Conservation (phyloP, 148 eudicot species). For the Chenopodium formosanum region DNA sequence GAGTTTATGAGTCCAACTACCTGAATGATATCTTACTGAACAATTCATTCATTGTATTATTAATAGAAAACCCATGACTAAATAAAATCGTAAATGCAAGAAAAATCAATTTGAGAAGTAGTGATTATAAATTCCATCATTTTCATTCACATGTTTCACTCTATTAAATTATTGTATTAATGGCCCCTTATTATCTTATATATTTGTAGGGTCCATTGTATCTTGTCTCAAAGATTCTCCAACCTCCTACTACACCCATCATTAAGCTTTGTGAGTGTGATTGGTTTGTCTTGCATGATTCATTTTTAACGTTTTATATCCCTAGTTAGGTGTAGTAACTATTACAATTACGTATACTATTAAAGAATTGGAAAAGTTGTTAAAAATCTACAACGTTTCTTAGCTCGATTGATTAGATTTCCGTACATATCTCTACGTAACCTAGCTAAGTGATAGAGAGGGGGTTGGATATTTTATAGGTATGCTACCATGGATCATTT, state of each 20-base stretch:
- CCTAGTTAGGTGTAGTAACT: too few species aligned
- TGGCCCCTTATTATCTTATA: neutral
- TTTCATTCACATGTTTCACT: constrained; percentile 17
- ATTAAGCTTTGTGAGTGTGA: constrained; percentile 21
- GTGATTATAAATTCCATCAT: neutral
- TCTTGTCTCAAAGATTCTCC: constrained; percentile 16
- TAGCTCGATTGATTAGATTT: too few species aligned
- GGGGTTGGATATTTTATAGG: too few species aligned
- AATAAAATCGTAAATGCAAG: neutral
- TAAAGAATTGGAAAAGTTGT: too few species aligned
- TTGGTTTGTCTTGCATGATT: constrained; percentile 11
- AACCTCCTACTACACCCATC: constrained; percentile 16
- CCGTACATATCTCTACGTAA: too few species aligned
- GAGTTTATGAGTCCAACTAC: neutral
- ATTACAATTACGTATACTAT: too few species aligned
- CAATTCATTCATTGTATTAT: too few species aligned
- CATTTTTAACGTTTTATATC: neutral
- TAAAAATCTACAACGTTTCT: too few species aligned
- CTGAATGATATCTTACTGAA: neutral
- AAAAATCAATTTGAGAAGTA: neutral
- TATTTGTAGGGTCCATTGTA: constrained; percentile 5
- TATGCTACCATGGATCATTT: too few species aligned
- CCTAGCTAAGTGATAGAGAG: too few species aligned
- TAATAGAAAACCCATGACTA: neutral
- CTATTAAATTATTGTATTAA: neutral